Base-by-base conservation (phyloP, 1,139 yeast genomes). In the Debaryomyces fabryi region DNA sequence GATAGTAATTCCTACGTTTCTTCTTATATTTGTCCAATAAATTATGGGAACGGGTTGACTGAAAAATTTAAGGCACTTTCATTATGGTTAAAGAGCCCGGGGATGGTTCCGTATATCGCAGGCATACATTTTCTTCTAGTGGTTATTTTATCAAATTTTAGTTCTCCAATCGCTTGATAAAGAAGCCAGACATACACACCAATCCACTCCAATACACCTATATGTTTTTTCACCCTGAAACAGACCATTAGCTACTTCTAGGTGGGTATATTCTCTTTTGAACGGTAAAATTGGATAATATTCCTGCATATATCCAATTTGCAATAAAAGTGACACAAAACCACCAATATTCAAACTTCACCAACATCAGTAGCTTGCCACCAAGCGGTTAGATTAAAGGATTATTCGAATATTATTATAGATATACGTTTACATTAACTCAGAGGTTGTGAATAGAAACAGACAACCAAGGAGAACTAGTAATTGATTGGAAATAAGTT, bases 361-460 rank as follows among this genome's bases (percentile, higher is more conserved):
- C 24, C 44, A 44, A 23, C 42, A 41, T 24, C 41, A 15, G 36
- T 20, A 35, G 38, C 38, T 41, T 35, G 38, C 39, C 42, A 43
- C 38, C 46, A 39, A 12, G 21, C 9, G 12, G 13, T 12, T 15
- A 9, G 24, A 20, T 35, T 20, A 21, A 35, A 35, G 16, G 38
- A 10, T 35, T 27, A n/a, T 13, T 39, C 42, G 34, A 25, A 27
- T 24, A 39, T 39, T 25, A 27, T 16, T 27, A 39, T 23, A 18
- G 24, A 23, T 39, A 37, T 16, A 45, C 44, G 30, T 24, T 37
- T 37, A 37, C 25, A 23, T 37, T 37, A 15, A 15, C 40, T 37
- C 24, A 37, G 9, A 23, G 13, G 40, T 16, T 37, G 30, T 16
- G 15, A 24, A 8, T 12, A 13, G 3, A 15, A 24, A 6, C 1